These are phyloP conservation scores for Candida andamanensis DNA, from an alignment of 805 yeast species.

Conservation along the genomic window DNA sequence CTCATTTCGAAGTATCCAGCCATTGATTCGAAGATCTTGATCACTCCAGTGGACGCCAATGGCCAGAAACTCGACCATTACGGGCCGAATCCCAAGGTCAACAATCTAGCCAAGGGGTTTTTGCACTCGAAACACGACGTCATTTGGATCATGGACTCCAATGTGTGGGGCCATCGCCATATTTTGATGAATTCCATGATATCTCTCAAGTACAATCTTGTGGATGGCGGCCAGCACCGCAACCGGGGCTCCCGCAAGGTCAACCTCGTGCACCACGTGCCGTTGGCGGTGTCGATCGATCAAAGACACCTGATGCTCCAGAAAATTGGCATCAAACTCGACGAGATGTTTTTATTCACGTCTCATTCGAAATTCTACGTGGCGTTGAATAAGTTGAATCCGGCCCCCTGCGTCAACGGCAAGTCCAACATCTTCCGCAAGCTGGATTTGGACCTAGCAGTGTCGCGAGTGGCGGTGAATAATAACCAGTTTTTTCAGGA, in stretches of 20 bases:
- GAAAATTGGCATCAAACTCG: constrained; percentile 59
- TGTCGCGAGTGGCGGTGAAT: constrained; percentile 27
- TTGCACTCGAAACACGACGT: constrained; percentile 62
- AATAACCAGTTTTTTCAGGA: constrained; percentile 28
- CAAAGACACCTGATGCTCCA: constrained; percentile 9
- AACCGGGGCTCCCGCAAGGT: constrained; percentile 36
- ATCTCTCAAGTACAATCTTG: constrained; percentile 43
- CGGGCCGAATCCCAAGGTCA: constrained; percentile 89
- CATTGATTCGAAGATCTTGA: constrained; percentile 53
- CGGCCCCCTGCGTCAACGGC: constrained; percentile 91
- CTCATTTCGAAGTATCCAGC: constrained; percentile 51
- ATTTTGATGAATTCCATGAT: constrained; percentile 60
- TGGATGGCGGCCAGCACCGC: constrained; percentile 39
- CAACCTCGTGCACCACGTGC: constrained; percentile 76
- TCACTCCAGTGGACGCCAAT: constrained; percentile 35
- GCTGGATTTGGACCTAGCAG: constrained; percentile 59
- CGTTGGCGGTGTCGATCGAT: constrained; percentile 49
- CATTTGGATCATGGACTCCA: constrained; percentile 82
- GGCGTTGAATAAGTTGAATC: constrained; percentile 63
- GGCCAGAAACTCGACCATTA: constrained; percentile 33
- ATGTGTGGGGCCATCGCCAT: constrained; percentile 70
- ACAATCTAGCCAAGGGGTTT: constrained; percentile 81
- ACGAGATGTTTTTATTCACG: constrained; percentile 79
- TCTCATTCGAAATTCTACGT: constrained; percentile 84
- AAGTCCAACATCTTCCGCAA: constrained; percentile 75